Evolutionary conservation across 306 rosid species (phyloP), one percentile per base, ranked within the genome.

Genomic region (Abrus precatorius): DNA sequence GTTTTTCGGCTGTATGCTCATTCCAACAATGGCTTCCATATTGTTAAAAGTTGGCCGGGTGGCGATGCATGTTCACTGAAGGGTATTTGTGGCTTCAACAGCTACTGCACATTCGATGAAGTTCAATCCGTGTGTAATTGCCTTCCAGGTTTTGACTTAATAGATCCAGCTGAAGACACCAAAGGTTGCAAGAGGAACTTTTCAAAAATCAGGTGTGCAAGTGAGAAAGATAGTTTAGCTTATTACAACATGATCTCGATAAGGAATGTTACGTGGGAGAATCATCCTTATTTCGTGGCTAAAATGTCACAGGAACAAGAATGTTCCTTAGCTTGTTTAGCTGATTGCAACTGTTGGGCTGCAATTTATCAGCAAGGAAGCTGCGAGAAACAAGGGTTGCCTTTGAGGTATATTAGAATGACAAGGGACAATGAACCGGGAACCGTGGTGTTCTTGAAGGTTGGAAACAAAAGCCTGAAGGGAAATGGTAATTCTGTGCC

Each of bases 341-440:
- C 38, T 3, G 89, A 86, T 56, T 86, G 80, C 70, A 28, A 56
- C n/a, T 86, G 86, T 10, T 79, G 72, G 64, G 89, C 83, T 79
- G 87, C 77, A 7, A 8, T 41, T 1, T 83, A 69, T 57, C 5
- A 20, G 0, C 0, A 1, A 0, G 1, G 1, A 0, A 4, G 0
- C 0, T 86, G 89, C 82, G 57, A 2, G 33, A 86, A 64, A 68
- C 77, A 70, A 2, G 62, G 80, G 38, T 59, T 68, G 9, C 89
- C 89, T 63, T 79, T 86, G 38, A 86, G 76, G 38, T 83, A 86
- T 66, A 57, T 5, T 0, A 44, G 0, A 0, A 36, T 2, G 0
- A 0, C 0, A 29, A 30, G 0, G 2, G 20, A 20, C 5, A 5
- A 0, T 0, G 0, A 3, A 7, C 4, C 1, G 0, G 2, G 41